A percentile compares a stretch with the other conserved stretches of the same genome.
Evolutionary conservation across 352 stramenopile species (phyloP).

Genomic region (Lagenidium giganteum): DNA sequence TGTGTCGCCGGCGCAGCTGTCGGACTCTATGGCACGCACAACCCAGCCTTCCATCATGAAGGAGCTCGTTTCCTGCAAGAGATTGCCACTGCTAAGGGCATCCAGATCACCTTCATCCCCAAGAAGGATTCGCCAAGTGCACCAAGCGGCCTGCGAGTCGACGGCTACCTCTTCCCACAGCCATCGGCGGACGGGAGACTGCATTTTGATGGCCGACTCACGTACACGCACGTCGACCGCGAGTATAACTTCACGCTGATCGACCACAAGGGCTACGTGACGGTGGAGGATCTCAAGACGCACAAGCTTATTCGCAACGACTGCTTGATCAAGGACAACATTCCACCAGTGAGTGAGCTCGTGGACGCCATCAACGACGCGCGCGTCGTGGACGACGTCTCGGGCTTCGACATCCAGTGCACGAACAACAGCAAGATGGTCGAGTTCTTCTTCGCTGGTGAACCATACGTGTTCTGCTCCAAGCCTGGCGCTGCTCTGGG

Average conservation of each 20-base stretch:
- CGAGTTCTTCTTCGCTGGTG: constrained; percentile 21
- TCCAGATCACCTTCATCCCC: constrained; percentile 20
- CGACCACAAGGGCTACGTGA: constrained; percentile 18
- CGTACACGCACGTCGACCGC: constrained; percentile 14
- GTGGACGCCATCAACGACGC: constrained; percentile 17
- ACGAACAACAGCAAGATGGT: constrained; percentile 14
- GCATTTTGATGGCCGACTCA: constrained; percentile 22
- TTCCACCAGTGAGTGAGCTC: constrained; percentile 17
- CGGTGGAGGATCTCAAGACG: constrained; percentile 8
- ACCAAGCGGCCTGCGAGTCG: constrained; percentile 8
- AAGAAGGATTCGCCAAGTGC: constrained; percentile 5
- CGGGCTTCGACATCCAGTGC: constrained; percentile 11
- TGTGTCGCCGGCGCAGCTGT: constrained; percentile 5
- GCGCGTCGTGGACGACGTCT: constrained; percentile 22
- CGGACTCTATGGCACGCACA: constrained; percentile 17
- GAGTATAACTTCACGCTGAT: constrained; percentile 31
- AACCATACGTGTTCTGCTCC: constrained; percentile 23
- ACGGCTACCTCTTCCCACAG: constrained; percentile 18
- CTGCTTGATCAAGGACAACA: constrained; percentile 17
- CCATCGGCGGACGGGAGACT: constrained; percentile 4
- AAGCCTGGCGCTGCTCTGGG: neutral
- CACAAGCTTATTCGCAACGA: constrained; percentile 10
- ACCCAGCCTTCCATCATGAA: constrained; percentile 16
- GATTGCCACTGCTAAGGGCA: constrained; percentile 20
- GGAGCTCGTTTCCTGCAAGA: constrained; percentile 17